phyloP scores from a whole-genome alignment of 371 early-diverging fungal genomes.

The Conidiobolus incongruus region DNA sequence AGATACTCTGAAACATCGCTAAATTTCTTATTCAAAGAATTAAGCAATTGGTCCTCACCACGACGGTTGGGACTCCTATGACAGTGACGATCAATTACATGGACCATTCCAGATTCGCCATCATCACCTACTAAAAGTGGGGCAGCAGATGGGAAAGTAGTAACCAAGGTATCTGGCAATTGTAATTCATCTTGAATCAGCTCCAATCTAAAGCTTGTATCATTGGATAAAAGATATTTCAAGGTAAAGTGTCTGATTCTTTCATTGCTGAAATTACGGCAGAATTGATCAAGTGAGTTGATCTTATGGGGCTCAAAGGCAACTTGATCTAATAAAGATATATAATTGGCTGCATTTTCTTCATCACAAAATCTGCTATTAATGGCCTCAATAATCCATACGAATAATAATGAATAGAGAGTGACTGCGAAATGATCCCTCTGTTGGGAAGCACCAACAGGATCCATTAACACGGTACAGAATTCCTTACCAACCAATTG shows the following conservation, averaged over 20 bases:
- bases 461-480: constrained; percentile 66
- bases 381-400: constrained; percentile 50
- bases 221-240: no score
- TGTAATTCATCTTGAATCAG: background rate
- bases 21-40: constrained; percentile 15
- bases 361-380: constrained; percentile 44
- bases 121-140: constrained; percentile 12
- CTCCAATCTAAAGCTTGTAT: background rate
- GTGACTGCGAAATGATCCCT: constrained; percentile 46
- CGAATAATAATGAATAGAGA: constrained; percentile 46
- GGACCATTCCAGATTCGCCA: constrained; percentile 24
- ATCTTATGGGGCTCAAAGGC: constrained; percentile 24
- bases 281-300: constrained; percentile 51
- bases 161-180: background rate
- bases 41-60: constrained; percentile 12
- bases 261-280: constrained; percentile 64
- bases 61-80: constrained; percentile 13
- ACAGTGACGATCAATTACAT: constrained; percentile 23
- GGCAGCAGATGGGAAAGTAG: constrained; percentile 7
- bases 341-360: constrained; percentile 34
- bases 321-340: constrained; percentile 45
- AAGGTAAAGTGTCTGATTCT: no score
- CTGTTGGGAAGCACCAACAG: constrained; percentile 40
- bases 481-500: constrained; percentile 49
- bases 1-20: no score